Conservation (phyloP, 2,329 filamentous ascomycete species). For the Lizonia empirigonia region DNA sequence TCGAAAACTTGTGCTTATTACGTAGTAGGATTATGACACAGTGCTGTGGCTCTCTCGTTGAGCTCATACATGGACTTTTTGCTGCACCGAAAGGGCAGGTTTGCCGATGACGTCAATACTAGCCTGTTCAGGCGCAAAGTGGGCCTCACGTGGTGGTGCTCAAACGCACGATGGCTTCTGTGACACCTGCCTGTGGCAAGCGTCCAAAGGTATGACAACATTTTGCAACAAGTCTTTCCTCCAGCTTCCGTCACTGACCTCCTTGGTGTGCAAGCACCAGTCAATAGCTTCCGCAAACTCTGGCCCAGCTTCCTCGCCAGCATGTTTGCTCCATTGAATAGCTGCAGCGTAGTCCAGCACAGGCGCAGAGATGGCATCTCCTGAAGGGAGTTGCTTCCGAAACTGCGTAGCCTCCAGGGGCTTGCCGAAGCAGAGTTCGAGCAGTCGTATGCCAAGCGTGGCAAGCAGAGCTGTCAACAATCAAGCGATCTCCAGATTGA, state of each 20-base stretch:
- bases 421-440: neutral
- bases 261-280: neutral
- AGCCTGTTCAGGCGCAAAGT: neutral
- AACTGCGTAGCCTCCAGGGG: neutral
- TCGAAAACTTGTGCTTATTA: too few species aligned
- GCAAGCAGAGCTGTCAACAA: too few species aligned
- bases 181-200: neutral
- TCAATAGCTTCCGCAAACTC: neutral
- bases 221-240: neutral
- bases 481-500: neutral
- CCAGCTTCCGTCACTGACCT: neutral
- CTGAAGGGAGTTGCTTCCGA: too few species aligned
- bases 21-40: too few species aligned
- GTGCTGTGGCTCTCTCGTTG: neutral
- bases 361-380: neutral
- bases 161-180: neutral
- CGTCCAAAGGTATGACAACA: neutral
- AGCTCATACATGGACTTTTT: slow-evolving; percentile 9
- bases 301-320: neutral
- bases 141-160: slow-evolving; percentile 17
- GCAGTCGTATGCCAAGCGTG: neutral
- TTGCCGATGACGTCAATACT: slow-evolving; percentile 11
- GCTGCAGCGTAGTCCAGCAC: neutral
- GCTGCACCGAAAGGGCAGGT: neutral
- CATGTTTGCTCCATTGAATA: neutral